These are phyloP conservation scores for Vitrella brassicaformis DNA, from an alignment of 73 alveolate genomes.

Conservation along the genomic window DNA sequence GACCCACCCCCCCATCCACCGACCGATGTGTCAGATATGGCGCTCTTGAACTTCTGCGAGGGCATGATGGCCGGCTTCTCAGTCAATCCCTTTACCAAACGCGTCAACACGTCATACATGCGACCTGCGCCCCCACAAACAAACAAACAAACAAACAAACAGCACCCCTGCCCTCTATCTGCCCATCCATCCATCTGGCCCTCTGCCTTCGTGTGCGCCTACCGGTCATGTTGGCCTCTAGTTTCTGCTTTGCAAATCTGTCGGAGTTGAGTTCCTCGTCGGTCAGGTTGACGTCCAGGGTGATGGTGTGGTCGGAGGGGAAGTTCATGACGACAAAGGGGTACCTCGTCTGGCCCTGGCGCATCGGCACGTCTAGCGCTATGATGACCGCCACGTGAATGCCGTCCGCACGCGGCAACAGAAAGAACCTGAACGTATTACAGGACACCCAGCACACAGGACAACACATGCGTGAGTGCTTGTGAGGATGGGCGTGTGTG, in stretches of 20 bases:
- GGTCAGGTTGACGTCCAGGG: conserved; percentile 32
- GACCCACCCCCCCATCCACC: no score
- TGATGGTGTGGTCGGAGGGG: conserved; percentile 42
- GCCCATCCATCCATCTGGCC: no score
- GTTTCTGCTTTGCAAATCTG: conserved; percentile 38
- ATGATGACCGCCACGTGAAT: conserved; percentile 67
- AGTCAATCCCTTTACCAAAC: conserved; percentile 59
- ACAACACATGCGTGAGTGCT: no score
- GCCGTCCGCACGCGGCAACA: conserved; percentile 78
- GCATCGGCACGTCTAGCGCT: conserved; percentile 50
- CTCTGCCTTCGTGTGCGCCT: no score
- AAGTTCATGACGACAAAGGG: conserved; percentile 70
- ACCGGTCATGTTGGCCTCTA: no score
- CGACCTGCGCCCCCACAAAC: no score
- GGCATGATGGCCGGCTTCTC: conserved; percentile 66
- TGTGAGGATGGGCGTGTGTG: no score
- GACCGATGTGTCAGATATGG: conserved; percentile 60
- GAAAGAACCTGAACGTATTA: no score
- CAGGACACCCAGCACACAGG: no score
- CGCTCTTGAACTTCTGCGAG: conserved; percentile 37
- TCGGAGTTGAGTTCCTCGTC: conserved; percentile 56
- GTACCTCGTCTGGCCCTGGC: conserved; percentile 81
- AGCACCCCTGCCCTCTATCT: no score
- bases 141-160: no score
- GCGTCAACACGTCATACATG: conserved; percentile 65